phyloP scores from a whole-genome alignment of 352 stramenopile species.

The Phytopythium cucurbitacearum region DNA sequence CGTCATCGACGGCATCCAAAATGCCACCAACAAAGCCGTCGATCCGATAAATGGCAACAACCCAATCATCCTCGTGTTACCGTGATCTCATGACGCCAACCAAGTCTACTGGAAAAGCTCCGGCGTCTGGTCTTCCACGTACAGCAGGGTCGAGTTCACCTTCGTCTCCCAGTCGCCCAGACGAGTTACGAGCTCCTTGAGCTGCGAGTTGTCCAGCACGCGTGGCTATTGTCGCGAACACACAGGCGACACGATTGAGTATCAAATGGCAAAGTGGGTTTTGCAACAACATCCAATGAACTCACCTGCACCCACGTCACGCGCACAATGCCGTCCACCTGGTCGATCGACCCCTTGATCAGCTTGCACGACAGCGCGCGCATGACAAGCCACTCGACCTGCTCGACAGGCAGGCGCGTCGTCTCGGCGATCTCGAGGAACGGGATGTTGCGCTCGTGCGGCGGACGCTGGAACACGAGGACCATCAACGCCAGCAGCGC shows the following conservation, averaged over 20 bases:
- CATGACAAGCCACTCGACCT: constrained; percentile 99
- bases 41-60: not conserved
- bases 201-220: constrained; percentile 76
- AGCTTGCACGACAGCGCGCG: constrained; percentile 93
- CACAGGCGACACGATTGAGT: not conserved
- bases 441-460: constrained; percentile 90
- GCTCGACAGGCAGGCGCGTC: constrained; percentile 78
- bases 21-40: no score
- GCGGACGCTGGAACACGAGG: constrained; percentile 94
- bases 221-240: constrained; percentile 33
- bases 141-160: constrained; percentile 79
- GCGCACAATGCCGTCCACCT: constrained; percentile 92
- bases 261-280: not conserved
- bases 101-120: constrained; percentile 76
- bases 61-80: not conserved
- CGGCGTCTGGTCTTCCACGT: constrained; percentile 83
- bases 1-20: no score
- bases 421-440: constrained; percentile 94
- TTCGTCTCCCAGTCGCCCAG: constrained; percentile 80
- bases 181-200: constrained; percentile 67
- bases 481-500: constrained; percentile 96
- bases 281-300: not conserved
- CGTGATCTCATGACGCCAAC: not conserved
- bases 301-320: constrained; percentile 94
- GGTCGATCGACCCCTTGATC: constrained; percentile 92